Base-by-base conservation (phyloP, 2,329 filamentous ascomycete species). In the Cordyceps cateniannulata region DNA sequence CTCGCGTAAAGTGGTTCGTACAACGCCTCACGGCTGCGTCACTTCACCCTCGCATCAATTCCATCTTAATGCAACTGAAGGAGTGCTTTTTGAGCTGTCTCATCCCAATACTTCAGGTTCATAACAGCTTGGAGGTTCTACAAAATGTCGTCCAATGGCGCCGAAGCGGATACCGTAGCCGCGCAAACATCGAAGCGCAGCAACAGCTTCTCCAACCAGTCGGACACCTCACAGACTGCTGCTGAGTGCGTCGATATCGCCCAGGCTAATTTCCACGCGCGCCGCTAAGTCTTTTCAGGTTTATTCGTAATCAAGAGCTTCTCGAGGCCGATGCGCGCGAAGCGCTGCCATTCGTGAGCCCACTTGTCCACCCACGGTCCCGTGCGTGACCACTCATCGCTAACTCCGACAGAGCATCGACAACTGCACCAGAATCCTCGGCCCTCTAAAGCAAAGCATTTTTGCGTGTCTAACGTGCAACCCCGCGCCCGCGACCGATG, bases 381-480 rank as follows among this genome's bases (percentile, higher is more conserved):
- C 51, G 16, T 24, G 32, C 62, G 64, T 35, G 62, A 53, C 22
- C 16, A 16, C 22, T 24, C 9, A n/a, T 29, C 16, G 56, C 65
- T 71, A 59, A 70, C 62, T 47, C 14, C 38, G 48, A n/a, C 66
- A 96, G 90, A 93, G 95, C 75, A 97, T 98, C 71, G 91, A 96
- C 68, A 87, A 87, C 51, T 99, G 95, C 76, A 98, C 95, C 52
- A 88, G 92, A 66, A 85, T 88, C n/a, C 86, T 98, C 29, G 95
- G 95, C 0, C 83, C 92, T 8, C 80, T 99, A 18, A 88, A 92
- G 58, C 95, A 99, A 73, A 89, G 82, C 50, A 84, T 98, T 22
- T 99, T 96, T 69, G 91, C 95, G 48, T 99, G 95, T 68, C 76
- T 98, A 50, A 98, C 93, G 12, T 99, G 95, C 79, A 96, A 92